These are phyloP conservation scores for Epichloe festucae DNA, from an alignment of 2,329 filamentous ascomycete genomes.

Conservation along the genomic window DNA sequence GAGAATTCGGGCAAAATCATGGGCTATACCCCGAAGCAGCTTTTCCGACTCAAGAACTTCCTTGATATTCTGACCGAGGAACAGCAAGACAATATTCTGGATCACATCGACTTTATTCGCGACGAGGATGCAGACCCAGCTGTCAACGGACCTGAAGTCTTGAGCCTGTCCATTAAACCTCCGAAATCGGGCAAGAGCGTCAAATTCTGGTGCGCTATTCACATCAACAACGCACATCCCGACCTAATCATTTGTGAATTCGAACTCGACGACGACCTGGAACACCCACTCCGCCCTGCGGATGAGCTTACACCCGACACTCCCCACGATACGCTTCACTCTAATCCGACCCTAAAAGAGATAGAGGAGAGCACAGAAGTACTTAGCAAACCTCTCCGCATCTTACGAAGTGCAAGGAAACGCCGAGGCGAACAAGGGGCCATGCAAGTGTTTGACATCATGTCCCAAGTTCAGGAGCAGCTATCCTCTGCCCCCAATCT, in stretches of 20 bases:
- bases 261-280: conserved; percentile 65
- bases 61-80: conserved; percentile 76
- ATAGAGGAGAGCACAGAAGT: conserved; percentile 63
- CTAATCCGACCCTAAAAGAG: conserved; percentile 62
- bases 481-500: conserved; percentile 59
- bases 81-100: conserved; percentile 68
- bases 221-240: conserved; percentile 55
- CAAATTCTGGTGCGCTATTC: conserved; percentile 81
- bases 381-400: conserved; percentile 62
- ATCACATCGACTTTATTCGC: conserved; percentile 78
- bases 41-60: conserved; percentile 65
- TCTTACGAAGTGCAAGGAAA: conserved; percentile 62
- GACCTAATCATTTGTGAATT: conserved; percentile 78
- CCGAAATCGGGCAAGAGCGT: conserved; percentile 37
- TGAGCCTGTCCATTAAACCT: conserved; percentile 59
- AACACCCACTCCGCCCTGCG: conserved; percentile 52
- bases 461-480: conserved; percentile 85
- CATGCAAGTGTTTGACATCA: conserved; percentile 85
- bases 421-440: conserved; percentile 65
- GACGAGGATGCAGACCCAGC: conserved; percentile 68
- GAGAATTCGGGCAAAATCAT: conserved; percentile 68
- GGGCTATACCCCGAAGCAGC: conserved; percentile 61
- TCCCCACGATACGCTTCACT: conserved; percentile 62
- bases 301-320: conserved; percentile 46
- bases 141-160: conserved; percentile 72